Conservation (phyloP, 805 yeast genomes). For the Starmera dryadoides region DNA sequence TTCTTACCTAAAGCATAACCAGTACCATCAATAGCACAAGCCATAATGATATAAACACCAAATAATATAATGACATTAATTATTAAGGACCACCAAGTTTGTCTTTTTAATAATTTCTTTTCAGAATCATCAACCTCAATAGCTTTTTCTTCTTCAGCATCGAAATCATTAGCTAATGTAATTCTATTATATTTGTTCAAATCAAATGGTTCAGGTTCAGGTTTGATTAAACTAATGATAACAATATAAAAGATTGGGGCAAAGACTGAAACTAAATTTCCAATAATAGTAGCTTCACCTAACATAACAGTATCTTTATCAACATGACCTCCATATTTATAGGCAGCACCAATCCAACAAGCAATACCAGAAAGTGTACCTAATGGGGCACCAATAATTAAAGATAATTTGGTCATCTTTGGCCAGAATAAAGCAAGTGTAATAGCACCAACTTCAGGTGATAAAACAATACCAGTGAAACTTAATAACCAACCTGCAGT, state of each 20-base stretch:
- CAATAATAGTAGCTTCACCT: slow-evolving; percentile 12
- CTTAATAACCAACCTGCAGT: slow-evolving; percentile 33
- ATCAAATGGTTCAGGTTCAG: slow-evolving; percentile 15
- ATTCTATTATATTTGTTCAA: slow-evolving; percentile 10
- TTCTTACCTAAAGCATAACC: slow-evolving; percentile 13
- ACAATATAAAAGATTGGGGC: slow-evolving; percentile 23
- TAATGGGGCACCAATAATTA: slow-evolving; percentile 18
- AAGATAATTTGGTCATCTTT: slow-evolving; percentile 11
- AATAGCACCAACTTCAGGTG: slow-evolving; percentile 29
- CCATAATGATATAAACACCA: slow-evolving; percentile 56
- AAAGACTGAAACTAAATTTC: slow-evolving; percentile 16
- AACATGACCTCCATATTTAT: slow-evolving; percentile 13
- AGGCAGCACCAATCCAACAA: slow-evolving; percentile 19
- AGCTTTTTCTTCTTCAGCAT: slow-evolving; percentile 20
- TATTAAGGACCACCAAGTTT: slow-evolving; percentile 29
- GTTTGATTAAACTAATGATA: slow-evolving; percentile 18
- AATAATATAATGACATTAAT: slow-evolving; percentile 9
- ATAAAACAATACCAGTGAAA: slow-evolving; percentile 31
- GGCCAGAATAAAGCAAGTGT: slow-evolving; percentile 27
- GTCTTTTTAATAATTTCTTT: slow-evolving; percentile 20
- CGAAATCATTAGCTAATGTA: slow-evolving; percentile 3
- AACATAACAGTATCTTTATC: slow-evolving; percentile 12
- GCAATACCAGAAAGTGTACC: slow-evolving; percentile 18
- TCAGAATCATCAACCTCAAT: slow-evolving; percentile 1
- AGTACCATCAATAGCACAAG: slow-evolving; percentile 85